Conservation (phyloP, 179 eudicot genomes). For the Carnegiea gigantea region DNA sequence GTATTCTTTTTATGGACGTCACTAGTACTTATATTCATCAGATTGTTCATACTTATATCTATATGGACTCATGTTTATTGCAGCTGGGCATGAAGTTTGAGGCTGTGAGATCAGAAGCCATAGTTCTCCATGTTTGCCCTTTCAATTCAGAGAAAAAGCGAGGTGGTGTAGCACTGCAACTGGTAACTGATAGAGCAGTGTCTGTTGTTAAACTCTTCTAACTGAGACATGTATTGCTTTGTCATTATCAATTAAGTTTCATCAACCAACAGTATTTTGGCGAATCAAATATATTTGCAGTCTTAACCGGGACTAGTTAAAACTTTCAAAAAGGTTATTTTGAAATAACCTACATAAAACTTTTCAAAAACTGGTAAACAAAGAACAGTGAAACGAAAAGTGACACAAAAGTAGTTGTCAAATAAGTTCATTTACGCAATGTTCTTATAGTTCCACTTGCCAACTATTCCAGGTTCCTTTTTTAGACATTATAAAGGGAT, state of each 20-base stretch:
- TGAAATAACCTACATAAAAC: not conserved
- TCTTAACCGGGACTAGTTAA: not conserved
- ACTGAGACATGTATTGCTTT: not conserved
- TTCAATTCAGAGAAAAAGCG: constrained; percentile 88
- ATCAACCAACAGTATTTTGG: not conserved
- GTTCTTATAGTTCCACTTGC: not conserved
- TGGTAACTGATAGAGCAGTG: constrained; percentile 40
- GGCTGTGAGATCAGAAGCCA: constrained; percentile 59
- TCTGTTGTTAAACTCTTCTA: not conserved
- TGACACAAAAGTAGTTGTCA: not conserved
- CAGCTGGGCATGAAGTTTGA: constrained; percentile 93
- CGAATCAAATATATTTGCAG: not conserved
- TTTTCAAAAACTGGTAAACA: not conserved
- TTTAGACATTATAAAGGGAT: not conserved
- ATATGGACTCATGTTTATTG: constrained; percentile 3
- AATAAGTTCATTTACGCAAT: not conserved
- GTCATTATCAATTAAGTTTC: not conserved
- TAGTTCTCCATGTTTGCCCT: constrained; percentile 72
- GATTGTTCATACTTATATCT: not conserved
- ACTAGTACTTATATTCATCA: not conserved
- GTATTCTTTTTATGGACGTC: constrained; percentile 31
- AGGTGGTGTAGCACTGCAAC: constrained; percentile 82
- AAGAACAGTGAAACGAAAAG: not conserved
- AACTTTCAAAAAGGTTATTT: not conserved
- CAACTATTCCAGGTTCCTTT: not conserved